A percentile compares a stretch with the other conserved stretches of the same genome.
phyloP scores from a whole-genome alignment of 2,329 filamentous ascomycete genomes.

The Sarocladiaceae sp. region DNA sequence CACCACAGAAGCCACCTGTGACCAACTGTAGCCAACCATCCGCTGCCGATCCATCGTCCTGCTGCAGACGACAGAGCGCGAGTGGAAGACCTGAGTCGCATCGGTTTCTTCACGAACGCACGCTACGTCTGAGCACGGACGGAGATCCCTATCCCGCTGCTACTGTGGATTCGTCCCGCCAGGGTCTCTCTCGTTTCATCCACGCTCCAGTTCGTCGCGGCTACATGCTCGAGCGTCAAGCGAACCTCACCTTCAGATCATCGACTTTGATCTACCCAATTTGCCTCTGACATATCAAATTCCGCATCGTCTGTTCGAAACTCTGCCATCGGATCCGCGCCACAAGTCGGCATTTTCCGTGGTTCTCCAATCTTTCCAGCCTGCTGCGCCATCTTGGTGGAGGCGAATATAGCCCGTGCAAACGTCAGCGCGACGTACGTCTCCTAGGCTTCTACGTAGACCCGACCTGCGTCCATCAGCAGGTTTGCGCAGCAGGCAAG shows the following conservation, averaged over 20 bases:
- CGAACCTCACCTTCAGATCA: too few relatives aligned
- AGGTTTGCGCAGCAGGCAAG: neutral
- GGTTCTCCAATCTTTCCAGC: too few relatives aligned
- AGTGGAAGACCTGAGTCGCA: neutral
- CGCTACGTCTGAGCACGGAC: too few relatives aligned
- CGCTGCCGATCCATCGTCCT: neutral
- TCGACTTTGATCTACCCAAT: too few relatives aligned
- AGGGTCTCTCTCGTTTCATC: slow-evolving; percentile 7
- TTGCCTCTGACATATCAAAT: too few relatives aligned
- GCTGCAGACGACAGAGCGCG: neutral
- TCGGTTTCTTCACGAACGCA: slow-evolving; percentile 5
- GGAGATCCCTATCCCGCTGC: slow-evolving; percentile 6
- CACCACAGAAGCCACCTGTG: slow-evolving; percentile 6
- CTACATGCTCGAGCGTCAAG: too few relatives aligned
- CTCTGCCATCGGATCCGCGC: too few relatives aligned
- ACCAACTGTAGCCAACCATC: slow-evolving; percentile 4
- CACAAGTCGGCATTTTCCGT: too few relatives aligned
- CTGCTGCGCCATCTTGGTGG: slow-evolving; percentile 2
- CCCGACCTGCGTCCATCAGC: too few relatives aligned
- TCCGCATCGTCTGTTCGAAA: too few relatives aligned
- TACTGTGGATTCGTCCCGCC: slow-evolving; percentile 4
- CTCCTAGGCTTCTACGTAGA: too few relatives aligned
- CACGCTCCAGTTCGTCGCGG: slow-evolving; percentile 1
- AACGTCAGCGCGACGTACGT: slow-evolving; percentile 8
- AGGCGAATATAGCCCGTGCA: neutral